phyloP scores from a whole-genome alignment of 305 asterid species.

The Solanum hybrid region DNA sequence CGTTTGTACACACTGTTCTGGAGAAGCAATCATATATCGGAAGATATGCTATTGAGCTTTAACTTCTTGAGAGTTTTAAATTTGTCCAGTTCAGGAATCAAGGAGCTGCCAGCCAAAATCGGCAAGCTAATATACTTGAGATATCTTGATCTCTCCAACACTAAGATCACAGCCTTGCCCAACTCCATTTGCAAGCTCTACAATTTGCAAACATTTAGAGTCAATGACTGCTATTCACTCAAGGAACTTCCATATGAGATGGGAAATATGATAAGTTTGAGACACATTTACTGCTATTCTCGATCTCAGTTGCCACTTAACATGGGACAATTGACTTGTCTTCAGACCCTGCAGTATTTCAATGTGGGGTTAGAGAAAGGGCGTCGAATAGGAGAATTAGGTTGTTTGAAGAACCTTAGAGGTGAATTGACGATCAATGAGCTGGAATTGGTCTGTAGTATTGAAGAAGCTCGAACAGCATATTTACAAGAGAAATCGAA shows the following conservation, averaged over 20 bases:
- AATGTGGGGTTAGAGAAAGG: background rate
- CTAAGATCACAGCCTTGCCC: no score
- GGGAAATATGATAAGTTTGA: background rate
- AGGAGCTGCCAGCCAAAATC: no score
- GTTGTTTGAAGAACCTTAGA: background rate
- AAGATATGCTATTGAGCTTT: no score
- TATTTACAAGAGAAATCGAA: background rate
- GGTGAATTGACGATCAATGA: background rate
- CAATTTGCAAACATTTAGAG: background rate
- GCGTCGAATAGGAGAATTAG: background rate
- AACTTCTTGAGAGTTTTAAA: no score
- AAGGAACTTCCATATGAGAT: background rate
- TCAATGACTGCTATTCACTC: background rate
- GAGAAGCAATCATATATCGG: no score
- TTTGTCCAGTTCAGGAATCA: no score
- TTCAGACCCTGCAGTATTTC: background rate
- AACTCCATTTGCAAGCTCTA: no score
- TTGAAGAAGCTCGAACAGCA: background rate
- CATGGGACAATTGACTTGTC: background rate
- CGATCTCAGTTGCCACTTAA: background rate
- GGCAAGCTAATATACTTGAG: no score
- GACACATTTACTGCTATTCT: background rate
- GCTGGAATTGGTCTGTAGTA: background rate
- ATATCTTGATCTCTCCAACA: no score
- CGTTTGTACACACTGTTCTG: no score